Evolutionary conservation across 2,329 filamentous ascomycete species (phyloP).

Genomic region (Pseudogymnoascus sp.): DNA sequence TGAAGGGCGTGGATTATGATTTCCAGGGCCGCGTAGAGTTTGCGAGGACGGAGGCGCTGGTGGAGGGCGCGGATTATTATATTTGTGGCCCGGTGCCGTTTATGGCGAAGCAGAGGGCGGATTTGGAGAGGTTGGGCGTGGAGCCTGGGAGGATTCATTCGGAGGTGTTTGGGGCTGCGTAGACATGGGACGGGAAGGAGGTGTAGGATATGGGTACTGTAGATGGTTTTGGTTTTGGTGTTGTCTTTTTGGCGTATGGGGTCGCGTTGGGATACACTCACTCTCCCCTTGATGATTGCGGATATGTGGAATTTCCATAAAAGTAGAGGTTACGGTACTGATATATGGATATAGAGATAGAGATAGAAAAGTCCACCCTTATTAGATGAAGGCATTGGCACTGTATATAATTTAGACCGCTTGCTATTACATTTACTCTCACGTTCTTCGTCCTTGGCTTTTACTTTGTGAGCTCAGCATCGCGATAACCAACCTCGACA

Average conservation of each 20-base stretch:
- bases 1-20: conserved; percentile 13
- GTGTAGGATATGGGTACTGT: not conserved
- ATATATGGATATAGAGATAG: not conserved
- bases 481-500: not conserved
- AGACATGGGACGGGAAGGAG: not conserved
- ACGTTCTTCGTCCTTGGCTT: no score
- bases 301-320: not conserved
- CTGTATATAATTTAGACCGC: not conserved
- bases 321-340: not conserved
- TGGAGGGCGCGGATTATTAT: conserved; percentile 7
- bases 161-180: conserved; percentile 12
- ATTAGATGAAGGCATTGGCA: not conserved
- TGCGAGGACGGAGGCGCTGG: not conserved
- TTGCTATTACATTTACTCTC: not conserved
- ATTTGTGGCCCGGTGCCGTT: conserved; percentile 5
- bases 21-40: conserved; percentile 8
- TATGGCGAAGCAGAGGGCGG: not conserved
- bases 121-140: conserved; percentile 3
- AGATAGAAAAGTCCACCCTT: not conserved
- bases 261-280: not conserved
- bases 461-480: not conserved
- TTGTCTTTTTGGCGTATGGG: not conserved
- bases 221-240: not conserved
- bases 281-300: not conserved
- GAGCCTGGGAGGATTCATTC: conserved; percentile 6